Base-by-base conservation (phyloP, 179 eudicot species). In the Silene noctiflora region DNA sequence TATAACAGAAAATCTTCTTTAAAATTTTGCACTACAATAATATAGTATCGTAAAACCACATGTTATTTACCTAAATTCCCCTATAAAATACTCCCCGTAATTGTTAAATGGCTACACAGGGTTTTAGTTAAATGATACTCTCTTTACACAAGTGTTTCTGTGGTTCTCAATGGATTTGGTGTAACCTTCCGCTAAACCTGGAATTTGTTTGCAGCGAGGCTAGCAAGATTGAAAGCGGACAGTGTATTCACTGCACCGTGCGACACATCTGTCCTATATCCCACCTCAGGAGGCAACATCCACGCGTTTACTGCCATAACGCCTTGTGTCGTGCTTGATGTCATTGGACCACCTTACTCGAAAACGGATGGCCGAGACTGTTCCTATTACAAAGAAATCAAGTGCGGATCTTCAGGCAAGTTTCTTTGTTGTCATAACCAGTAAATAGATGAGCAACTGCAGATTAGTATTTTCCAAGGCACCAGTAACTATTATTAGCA, bases 291-390 rank as follows among this genome's bases (percentile, higher is more conserved):
- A 63, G 96, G 96, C 58, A 91, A 91, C 77, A 91, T 91, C 74
- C 96, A 91, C 78, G 82, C 82, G 39, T 88, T 91, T 64, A 88
- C 85, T 7, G 96, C 93, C n/a, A 76, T 85, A 75, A 89, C 93
- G 66, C 90, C 96, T 17, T 89, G 93, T 78, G 91, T 84, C 0
- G 87, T 91, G 74, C 89, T 91, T 17, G 96, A 91, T 85, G 91
- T 91, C 62, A 63, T 91, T 25, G 96, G 96, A 67, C 96, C 96
- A 69, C 96, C 96, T 21, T 91, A 91, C 83, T 90, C 92, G 12
- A 83, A 87, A 73, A 81, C 83, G 29, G 96, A 89, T 69, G 93
- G 92, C 22, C 86, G 96, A 12, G 91, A 91, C 70, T 86, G 93
- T 67, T 75, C 83, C 9, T 91, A 85, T 83, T 91, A 91, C 74